phyloP scores from a whole-genome alignment of 805 yeast species.

The Kluyveromyces aestuarii region DNA sequence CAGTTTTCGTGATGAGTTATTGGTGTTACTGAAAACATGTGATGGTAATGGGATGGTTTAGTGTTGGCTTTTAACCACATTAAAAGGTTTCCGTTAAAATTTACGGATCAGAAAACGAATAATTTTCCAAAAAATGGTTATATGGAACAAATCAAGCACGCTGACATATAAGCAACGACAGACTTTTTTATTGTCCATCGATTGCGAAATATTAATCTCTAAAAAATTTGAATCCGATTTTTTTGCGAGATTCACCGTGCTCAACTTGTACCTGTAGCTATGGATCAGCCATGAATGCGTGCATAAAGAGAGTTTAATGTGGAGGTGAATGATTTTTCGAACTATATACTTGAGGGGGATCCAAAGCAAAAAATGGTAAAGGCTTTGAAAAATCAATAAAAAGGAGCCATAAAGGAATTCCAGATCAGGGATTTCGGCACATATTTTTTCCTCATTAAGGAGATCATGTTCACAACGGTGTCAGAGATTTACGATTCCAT shows the following conservation, averaged over 20 bases:
- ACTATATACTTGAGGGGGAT: not conserved
- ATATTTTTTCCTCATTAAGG: not conserved
- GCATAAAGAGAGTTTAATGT: not conserved
- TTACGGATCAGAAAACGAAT: not conserved
- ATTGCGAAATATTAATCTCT: slow-evolving; percentile 1
- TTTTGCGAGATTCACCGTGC: not conserved
- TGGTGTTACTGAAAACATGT: no score
- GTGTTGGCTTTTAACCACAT: not conserved
- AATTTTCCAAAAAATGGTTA: not conserved
- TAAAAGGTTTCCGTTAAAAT: not conserved
- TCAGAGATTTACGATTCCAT: not conserved
- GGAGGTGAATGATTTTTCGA: slow-evolving; percentile 2
- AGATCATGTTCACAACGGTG: not conserved
- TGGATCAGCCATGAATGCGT: not conserved
- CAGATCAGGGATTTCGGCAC: not conserved
- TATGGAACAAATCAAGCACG: not conserved
- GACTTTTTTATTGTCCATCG: not conserved
- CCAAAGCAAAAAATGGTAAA: not conserved
- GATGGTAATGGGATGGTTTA: not conserved
- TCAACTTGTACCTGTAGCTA: not conserved
- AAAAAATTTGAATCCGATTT: not conserved
- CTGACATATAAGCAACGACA: slow-evolving; percentile 1
- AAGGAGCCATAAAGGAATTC: not conserved
- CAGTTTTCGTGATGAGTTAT: no score
- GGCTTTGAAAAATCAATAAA: slow-evolving; percentile 2